Evolutionary conservation across 306 rosid species (phyloP), one percentile per base, ranked within the genome.

Genomic region (Quercus mongolica): DNA sequence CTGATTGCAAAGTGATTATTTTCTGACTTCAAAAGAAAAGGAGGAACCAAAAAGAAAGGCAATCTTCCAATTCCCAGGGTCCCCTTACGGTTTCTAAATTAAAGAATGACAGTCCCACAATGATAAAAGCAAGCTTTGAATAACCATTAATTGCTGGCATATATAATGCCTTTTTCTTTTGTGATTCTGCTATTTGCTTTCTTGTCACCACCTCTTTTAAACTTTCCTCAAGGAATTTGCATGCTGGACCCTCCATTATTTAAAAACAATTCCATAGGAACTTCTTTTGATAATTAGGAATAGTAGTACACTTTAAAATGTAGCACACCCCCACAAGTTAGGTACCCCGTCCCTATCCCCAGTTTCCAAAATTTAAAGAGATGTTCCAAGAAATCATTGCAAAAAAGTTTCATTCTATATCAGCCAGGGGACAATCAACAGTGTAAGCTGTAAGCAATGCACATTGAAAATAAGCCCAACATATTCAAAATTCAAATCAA

Each of bases 41-140:
- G 52, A 28, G 41, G 41, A 58, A 61, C 72, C 72, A 7, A 17
- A 67, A 1, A 33, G 25, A 19, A 54, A 80, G 76, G 79, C 80
- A 51, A 69, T 73, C 64, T 84, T 77, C 80, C 71, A 3, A 67
- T 3, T 3, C 17, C 4, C 49, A 6, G 3, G 52, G 5, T 6
- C 46, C 4, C 21, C 4, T 38, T 25, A 3, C 0, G 8, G 13
- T 65, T 11, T 5, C 35, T 26, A 25, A 62, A 75, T 28, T 65
- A 71, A 63, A 7, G 46, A 38, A 62, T 14, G 23, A 15, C 15
- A 71, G 73, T 68, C 15, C 54, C 30, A 38, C 5, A 19, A 3
- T 35, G 72, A 35, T 3, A 17, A 67, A 63, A 64, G 26, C 52
- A 18, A 8, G 65, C 14, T 18, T 33, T 1, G 3, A 5, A 65